Evolutionary conservation across 306 rosid species (phyloP).

Genomic region (Rubus idaeus): DNA sequence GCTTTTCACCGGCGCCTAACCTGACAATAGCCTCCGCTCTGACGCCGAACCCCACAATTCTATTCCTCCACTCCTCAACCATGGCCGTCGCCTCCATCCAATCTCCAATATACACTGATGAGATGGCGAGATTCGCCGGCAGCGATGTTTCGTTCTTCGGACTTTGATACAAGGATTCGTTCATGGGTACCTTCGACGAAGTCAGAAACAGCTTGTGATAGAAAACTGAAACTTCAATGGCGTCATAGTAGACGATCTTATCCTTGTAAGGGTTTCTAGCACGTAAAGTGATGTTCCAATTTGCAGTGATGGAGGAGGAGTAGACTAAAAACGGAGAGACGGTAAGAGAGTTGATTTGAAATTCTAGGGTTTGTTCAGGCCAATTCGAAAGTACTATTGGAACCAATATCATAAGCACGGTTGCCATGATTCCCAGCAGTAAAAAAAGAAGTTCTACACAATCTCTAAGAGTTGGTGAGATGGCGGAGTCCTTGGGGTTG

Average conservation of each 20-base stretch:
- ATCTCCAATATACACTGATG: not conserved
- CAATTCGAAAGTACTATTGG: not conserved
- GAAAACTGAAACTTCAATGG: not conserved
- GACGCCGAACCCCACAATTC: not conserved
- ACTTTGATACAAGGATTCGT: conserved; percentile 1
- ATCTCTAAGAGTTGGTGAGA: not conserved
- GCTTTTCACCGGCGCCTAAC: not conserved
- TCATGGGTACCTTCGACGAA: not conserved
- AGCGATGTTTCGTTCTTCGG: not conserved
- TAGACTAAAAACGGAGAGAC: not conserved
- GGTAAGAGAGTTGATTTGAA: not conserved
- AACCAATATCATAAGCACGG: not conserved
- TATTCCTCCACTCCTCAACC: not conserved
- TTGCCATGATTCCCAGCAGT: not conserved
- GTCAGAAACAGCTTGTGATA: not conserved
- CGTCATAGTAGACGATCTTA: conserved; percentile 2
- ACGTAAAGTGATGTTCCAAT: not conserved
- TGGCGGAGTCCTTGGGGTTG: not conserved
- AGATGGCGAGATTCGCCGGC: not conserved
- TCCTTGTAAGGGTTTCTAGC: not conserved
- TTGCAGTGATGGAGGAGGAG: conserved; percentile 10
- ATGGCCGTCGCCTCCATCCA: not conserved
- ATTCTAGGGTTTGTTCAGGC: not conserved
- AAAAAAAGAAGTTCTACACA: not conserved
- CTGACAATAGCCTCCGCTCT: conserved; percentile 1